phyloP scores from a whole-genome alignment of 305 asterid species.

The Withania somnifera region DNA sequence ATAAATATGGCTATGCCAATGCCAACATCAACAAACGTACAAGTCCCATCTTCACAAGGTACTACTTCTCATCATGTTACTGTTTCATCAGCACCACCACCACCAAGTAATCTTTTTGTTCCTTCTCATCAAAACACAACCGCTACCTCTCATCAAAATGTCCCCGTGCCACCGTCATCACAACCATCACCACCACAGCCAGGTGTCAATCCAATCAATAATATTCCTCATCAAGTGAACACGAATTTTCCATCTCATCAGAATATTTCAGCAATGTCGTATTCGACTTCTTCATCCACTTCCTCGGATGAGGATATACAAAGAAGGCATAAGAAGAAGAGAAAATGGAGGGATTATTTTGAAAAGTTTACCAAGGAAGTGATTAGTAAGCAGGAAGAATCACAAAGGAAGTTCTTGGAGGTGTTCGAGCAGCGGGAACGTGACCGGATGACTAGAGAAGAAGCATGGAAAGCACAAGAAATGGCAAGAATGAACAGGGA shows the following conservation, averaged over 20 bases:
- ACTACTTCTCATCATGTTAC: slow-evolving; percentile 12
- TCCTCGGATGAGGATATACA: background rate
- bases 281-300: background rate
- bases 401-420: slow-evolving; percentile 41
- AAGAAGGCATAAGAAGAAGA: slow-evolving; percentile 31
- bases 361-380: slow-evolving; percentile 39
- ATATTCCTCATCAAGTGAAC: no score
- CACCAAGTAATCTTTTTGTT: background rate
- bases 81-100: slow-evolving; percentile 37
- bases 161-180: no score
- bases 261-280: no score
- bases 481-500: slow-evolving; percentile 33
- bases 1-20: slow-evolving; percentile 20
- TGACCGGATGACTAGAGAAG: slow-evolving; percentile 40
- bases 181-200: background rate
- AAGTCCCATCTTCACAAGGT: background rate
- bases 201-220: no score
- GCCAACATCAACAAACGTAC: slow-evolving; percentile 3
- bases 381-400: slow-evolving; percentile 52
- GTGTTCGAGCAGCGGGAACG: slow-evolving; percentile 45
- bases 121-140: background rate
- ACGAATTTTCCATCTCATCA: no score
- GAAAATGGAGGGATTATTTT: slow-evolving; percentile 32
- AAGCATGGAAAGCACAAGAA: slow-evolving; percentile 48
- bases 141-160: no score